Evolutionary conservation across 345 rosid genomes (phyloP).

Genomic region (Populus alba): DNA sequence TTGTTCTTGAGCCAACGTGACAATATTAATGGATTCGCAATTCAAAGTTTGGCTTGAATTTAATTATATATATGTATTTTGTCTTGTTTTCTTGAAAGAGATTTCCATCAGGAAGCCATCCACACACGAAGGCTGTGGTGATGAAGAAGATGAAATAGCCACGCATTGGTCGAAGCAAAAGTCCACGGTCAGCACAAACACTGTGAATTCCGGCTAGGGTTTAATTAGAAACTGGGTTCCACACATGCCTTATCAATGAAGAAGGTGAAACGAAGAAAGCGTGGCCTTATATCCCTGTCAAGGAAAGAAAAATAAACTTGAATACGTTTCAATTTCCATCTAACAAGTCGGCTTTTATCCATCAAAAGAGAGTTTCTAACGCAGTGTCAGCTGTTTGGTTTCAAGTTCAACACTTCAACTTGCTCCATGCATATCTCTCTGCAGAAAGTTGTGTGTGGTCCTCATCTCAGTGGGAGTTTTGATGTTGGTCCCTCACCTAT

Average conservation of each 20-base stretch:
- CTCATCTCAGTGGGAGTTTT: constrained; percentile 26
- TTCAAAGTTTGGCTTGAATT: too few relatives aligned
- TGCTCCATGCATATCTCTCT: constrained; percentile 32
- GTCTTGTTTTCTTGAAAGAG: not conserved
- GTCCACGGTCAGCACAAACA: not conserved
- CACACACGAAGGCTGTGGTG: not conserved
- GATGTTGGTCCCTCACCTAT: constrained; percentile 44
- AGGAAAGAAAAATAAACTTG: constrained; percentile 19
- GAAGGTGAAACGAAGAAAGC: not conserved
- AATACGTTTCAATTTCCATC: constrained; percentile 18
- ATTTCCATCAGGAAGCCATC: not conserved
- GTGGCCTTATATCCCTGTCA: not conserved
- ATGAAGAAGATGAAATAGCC: not conserved
- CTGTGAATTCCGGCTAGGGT: not conserved
- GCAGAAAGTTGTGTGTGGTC: constrained; percentile 43
- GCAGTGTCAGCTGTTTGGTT: constrained; percentile 9
- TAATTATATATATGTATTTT: not conserved
- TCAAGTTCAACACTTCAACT: constrained; percentile 14
- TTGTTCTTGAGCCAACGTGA: too few relatives aligned
- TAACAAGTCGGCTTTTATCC: not conserved
- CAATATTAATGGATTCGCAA: too few relatives aligned
- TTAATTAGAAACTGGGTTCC: constrained; percentile 13
- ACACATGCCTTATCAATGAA: constrained; percentile 18
- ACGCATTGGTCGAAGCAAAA: not conserved
- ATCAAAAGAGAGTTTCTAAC: not conserved